Base-by-base conservation (phyloP, 805 yeast species). In the Lipomyces starkeyi region DNA sequence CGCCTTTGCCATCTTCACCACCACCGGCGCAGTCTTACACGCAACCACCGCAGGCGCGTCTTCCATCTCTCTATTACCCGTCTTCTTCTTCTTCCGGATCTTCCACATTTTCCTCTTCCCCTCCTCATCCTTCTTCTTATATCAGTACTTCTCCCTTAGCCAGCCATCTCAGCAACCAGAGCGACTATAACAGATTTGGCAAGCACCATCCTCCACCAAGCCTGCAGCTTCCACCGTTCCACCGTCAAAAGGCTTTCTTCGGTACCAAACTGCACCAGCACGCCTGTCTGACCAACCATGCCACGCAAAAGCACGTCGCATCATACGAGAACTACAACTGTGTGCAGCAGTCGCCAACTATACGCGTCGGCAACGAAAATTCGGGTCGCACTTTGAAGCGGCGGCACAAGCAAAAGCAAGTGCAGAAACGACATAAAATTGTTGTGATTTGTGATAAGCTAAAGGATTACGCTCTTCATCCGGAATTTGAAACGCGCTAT, bases 1-100 rank as follows among this genome's bases (percentile, higher is more conserved):
- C 63, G 27, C 67, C 65, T 40, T 47, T 65, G 20, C 68, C 68
- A 20, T 64, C 71, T 6, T 67, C 71, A 4, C 68, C 71, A 37
- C 71, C 71, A n/a, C 69, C 37, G 27, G 11, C 67, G 59, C 63
- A 60, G 6, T 25, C 29, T 22, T 57, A 43, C 64, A 25, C 47
- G 37, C 61, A 63, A 29, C 55, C 59, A 14, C 62, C 61, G 20
- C 64, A 40, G 56, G n/a, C 65, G 35, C 59, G 58, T 35, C 61
- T 58, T 14, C 35, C 55, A 55, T 63, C 34, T 47, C 53, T 52
- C n/a, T 35, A 47, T 29, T 40, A 59, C 20, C 59, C 66, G 20
- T 35, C 35, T 5, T 29, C 32, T 6, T 29, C 32, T 6, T 14
- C 52, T 9, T 37, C 62, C 29, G 43, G 57, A 20, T 61, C 64